Evolutionary conservation across 2,329 filamentous ascomycete species (phyloP), one percentile per base, ranked within the genome.

Genomic region (Chalaropsis ovoidea): DNA sequence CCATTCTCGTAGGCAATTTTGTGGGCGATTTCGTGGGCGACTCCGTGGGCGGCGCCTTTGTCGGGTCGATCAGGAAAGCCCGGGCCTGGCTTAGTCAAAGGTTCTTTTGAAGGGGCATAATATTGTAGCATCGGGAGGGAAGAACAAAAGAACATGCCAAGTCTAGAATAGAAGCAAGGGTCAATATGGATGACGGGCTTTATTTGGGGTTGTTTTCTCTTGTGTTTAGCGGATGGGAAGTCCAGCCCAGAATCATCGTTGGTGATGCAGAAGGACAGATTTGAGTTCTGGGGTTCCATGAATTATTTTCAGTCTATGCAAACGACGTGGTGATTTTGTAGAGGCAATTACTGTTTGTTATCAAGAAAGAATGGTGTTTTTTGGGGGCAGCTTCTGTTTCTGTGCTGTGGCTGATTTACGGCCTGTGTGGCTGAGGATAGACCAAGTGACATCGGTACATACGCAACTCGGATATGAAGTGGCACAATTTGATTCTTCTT

Each of bases 111-210:
- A 58, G 15, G 31, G 31, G 54, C 54, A 58, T 17, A 58, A 58
- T 39, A 58, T 35, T 39, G 54, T 39, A 35, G 27, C 31, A 39
- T 31, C 31, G 27, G n/a, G 10, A 58, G 54, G 54, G 54, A 58
- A 58, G 27, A 58, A 58, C 54, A 58, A 58, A 58, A 58, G 54
- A 58, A 58, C 54, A 58, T 58, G 54, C 54, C 54, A 58, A 58
- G 54, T 58, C 54, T 27, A 58, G 15, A 27, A 39, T 31, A 3
- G 54, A 58, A 58, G 54, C 54, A 58, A 39, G 54, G 54, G 54
- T 58, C 54, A 58, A 19, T 39, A 31, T 58, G 24, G 54, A 58
- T 58, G 54, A 58, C 54, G 54, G 54, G 54, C 54, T 58, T 58
- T 39, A 58, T 39, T 58, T 58, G 31, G 54, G 24, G 17, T 17